phyloP scores from a whole-genome alignment of 202 grass and related monocot genomes.

The Musa balbisiana region DNA sequence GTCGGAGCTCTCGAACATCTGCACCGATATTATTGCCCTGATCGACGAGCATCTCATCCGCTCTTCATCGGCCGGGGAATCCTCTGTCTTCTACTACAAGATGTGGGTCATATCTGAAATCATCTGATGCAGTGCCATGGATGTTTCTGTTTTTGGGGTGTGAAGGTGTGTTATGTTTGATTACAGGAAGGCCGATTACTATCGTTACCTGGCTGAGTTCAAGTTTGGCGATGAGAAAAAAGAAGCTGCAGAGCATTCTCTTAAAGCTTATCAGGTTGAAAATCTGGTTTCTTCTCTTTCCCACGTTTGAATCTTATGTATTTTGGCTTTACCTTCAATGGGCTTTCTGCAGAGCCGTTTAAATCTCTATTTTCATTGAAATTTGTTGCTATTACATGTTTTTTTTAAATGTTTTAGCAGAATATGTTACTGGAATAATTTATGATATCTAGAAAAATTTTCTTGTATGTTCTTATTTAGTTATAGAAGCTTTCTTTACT shows the following conservation, averaged over 20 bases:
- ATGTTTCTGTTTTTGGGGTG: background rate
- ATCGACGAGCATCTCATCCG: slow-evolving; percentile 54
- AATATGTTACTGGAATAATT: no score
- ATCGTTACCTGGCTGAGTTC: slow-evolving; percentile 63
- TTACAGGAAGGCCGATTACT: slow-evolving; percentile 66
- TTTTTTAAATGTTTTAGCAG: no score
- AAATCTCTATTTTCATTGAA: no score
- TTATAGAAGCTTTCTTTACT: no score
- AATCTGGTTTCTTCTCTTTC: background rate
- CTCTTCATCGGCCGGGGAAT: slow-evolving; percentile 35
- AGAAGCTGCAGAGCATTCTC: slow-evolving; percentile 40
- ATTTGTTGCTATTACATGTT: no score
- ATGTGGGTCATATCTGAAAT: slow-evolving; percentile 36
- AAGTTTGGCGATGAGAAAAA: slow-evolving; percentile 40
- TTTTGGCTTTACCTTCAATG: no score
- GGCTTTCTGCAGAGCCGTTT: no score
- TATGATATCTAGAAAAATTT: no score
- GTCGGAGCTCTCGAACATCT: slow-evolving; percentile 43
- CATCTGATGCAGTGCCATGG: slow-evolving; percentile 7
- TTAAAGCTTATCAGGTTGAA: slow-evolving; percentile 53
- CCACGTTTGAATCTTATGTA: background rate
- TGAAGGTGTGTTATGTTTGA: slow-evolving; percentile 12
- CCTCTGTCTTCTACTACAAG: slow-evolving; percentile 59
- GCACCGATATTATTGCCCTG: slow-evolving; percentile 41
- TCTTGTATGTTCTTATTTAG: no score